Percentiles rank a stretch among this genome's conserved stretches.
phyloP scores from a whole-genome alignment of 1,284 basidiomycete genomes.

The Flammula alnicola region DNA sequence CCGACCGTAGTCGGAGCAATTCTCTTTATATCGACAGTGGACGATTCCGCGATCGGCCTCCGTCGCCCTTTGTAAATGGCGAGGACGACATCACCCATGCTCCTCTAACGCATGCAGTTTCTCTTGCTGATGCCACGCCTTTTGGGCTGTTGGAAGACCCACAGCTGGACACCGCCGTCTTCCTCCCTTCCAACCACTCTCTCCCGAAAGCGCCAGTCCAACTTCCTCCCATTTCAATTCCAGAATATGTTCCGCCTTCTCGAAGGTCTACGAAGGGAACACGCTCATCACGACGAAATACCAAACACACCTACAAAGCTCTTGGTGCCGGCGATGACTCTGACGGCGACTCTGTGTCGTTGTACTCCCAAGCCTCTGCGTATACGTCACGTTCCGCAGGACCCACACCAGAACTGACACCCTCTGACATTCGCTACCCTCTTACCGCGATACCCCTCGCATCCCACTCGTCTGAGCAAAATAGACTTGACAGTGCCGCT shows the following conservation, averaged over 20 bases:
- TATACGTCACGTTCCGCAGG: background rate
- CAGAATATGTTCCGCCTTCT: background rate
- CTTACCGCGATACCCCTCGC: background rate
- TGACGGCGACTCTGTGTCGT: conserved; percentile 25
- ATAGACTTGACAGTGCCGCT: too few species aligned
- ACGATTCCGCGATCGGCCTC: conserved; percentile 8
- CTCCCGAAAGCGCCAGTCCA: background rate
- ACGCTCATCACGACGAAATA: conserved; percentile 1
- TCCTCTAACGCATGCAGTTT: conserved; percentile 6
- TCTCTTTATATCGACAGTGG: conserved; percentile 6
- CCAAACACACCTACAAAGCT: conserved; percentile 5
- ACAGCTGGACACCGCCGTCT: conserved; percentile 3
- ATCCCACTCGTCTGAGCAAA: too few species aligned
- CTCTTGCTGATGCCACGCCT: conserved; percentile 8
- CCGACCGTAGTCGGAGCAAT: background rate
- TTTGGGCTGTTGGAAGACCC: background rate
- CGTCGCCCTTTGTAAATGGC: conserved; percentile 13
- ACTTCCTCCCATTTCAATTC: conserved; percentile 10
- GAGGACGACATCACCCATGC: background rate
- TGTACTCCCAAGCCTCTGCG: conserved; percentile 34
- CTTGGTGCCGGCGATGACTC: conserved; percentile 16
- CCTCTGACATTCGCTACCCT: background rate
- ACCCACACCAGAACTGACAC: background rate
- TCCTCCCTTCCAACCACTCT: background rate
- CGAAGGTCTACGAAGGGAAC: conserved; percentile 2